Conservation (phyloP, 2,329 filamentous ascomycete genomes). For the Penicillium corylophilum region DNA sequence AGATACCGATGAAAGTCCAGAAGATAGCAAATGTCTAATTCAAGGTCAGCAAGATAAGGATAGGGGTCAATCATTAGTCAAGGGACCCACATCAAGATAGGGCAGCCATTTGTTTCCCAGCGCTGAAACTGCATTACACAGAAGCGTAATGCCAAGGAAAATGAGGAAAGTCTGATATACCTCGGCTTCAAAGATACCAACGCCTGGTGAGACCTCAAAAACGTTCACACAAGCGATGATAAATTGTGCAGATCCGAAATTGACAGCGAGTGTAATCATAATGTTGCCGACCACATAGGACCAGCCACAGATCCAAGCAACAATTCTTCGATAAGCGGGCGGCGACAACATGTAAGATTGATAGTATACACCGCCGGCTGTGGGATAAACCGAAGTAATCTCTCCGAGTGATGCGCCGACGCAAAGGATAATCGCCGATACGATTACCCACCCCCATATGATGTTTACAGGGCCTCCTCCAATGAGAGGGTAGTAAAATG, state of each 20-base stretch:
- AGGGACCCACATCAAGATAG: too few species aligned
- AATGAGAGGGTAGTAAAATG: conserved; percentile 65
- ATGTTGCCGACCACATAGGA: conserved; percentile 76
- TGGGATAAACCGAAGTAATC: conserved; percentile 67
- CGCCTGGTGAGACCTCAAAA: conserved; percentile 49
- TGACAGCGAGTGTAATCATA: conserved; percentile 71
- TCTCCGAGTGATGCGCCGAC: conserved; percentile 67
- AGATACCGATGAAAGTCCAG: conserved; percentile 64
- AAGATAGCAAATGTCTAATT: conserved; percentile 68
- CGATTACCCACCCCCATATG: conserved; percentile 66
- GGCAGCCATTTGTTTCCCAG: conserved; percentile 51
- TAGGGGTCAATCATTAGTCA: not conserved
- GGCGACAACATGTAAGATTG: conserved; percentile 66
- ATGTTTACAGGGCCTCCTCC: conserved; percentile 69
- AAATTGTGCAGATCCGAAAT: conserved; percentile 65
- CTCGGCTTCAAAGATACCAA: conserved; percentile 52
- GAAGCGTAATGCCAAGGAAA: conserved; percentile 67
- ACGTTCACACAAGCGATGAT: conserved; percentile 57
- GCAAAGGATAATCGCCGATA: conserved; percentile 60
- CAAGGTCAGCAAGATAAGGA: conserved; percentile 53
- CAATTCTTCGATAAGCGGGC: conserved; percentile 61
- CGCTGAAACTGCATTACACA: conserved; percentile 54
- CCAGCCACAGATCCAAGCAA: conserved; percentile 69
- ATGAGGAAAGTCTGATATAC: conserved; percentile 66
- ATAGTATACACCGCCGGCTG: conserved; percentile 68